A percentile compares a stretch with the other conserved stretches of the same genome.
These are phyloP conservation scores for Geranium brycei DNA, from an alignment of 345 rosid species.

Conservation along the genomic window DNA sequence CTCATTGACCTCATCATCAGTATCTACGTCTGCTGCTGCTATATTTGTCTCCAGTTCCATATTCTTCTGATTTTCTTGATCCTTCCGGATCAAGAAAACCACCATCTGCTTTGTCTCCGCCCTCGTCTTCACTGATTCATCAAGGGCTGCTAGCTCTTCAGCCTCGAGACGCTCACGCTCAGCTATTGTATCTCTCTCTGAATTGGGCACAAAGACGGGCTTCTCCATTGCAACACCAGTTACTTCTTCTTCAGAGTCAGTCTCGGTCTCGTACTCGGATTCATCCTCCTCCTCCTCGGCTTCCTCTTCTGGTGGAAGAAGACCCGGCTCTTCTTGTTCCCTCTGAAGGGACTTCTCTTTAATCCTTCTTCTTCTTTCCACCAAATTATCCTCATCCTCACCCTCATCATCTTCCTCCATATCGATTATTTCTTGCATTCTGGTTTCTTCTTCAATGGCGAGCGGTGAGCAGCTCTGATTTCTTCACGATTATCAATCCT, in stretches of 20 bases:
- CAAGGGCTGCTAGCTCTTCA: constrained; percentile 22
- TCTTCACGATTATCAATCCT: constrained; percentile 25
- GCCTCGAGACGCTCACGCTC: constrained; percentile 35
- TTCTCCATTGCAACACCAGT: constrained; percentile 25
- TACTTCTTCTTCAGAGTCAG: constrained; percentile 32
- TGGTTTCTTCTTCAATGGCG: constrained; percentile 18
- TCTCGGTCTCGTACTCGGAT: constrained; percentile 32
- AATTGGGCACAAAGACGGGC: constrained; percentile 32
- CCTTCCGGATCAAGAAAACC: constrained; percentile 32
- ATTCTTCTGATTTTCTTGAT: constrained; percentile 28
- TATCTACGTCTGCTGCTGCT: constrained; percentile 36
- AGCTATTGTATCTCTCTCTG: constrained; percentile 32
- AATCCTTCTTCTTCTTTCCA: constrained; percentile 25
- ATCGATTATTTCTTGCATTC: neutral
- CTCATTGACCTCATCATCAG: constrained; percentile 35
- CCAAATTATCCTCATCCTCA: constrained; percentile 20
- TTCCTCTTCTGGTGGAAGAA: constrained; percentile 29
- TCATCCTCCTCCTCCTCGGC: constrained; percentile 30
- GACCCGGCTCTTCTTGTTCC: constrained; percentile 23
- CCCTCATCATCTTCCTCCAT: constrained; percentile 8
- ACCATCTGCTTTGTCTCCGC: constrained; percentile 31
- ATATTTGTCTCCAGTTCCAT: constrained; percentile 27
- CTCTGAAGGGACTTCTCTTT: constrained; percentile 20
- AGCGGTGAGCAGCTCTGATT: constrained; percentile 26
- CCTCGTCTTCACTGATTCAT: constrained; percentile 26